phyloP scores from a whole-genome alignment of 2,329 filamentous ascomycete species.

The Canariomyces notabilis region DNA sequence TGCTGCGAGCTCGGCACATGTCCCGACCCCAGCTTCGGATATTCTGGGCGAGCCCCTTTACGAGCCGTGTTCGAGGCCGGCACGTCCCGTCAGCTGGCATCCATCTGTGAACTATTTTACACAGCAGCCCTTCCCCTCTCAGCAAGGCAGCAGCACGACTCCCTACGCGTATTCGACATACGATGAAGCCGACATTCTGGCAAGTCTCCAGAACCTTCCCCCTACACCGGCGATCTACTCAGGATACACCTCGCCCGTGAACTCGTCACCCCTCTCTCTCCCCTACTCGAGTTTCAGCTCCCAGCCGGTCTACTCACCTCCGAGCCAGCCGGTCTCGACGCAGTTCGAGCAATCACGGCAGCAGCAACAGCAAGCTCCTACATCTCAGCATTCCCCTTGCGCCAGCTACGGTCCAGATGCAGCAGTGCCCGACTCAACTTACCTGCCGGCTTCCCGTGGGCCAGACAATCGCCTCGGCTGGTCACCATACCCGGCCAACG shows the following conservation, averaged over 20 bases:
- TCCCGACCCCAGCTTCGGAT: slow-evolving; percentile 32
- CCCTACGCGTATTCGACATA: slow-evolving; percentile 39
- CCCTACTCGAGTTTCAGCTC: slow-evolving; percentile 39
- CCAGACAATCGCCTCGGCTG: slow-evolving; percentile 32
- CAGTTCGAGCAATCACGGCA: slow-evolving; percentile 1
- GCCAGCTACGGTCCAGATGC: slow-evolving; percentile 6
- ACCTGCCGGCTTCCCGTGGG: slow-evolving; percentile 12
- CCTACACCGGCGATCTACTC: slow-evolving; percentile 53
- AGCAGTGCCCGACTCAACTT: slow-evolving; percentile 14
- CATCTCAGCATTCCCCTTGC: slow-evolving; percentile 2
- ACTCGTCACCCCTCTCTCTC: slow-evolving; percentile 44
- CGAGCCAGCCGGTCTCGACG: slow-evolving; percentile 5
- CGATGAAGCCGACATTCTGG: slow-evolving; percentile 39
- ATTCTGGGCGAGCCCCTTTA: slow-evolving; percentile 30
- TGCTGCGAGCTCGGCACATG: slow-evolving; percentile 38
- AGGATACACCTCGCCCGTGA: slow-evolving; percentile 52
- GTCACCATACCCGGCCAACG: slow-evolving; percentile 40
- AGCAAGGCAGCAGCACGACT: slow-evolving; percentile 33
- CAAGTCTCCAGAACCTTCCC: slow-evolving; percentile 41
- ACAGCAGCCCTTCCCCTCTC: slow-evolving; percentile 33
- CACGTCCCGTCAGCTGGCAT: slow-evolving; percentile 71
- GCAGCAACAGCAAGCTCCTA: slow-evolving; percentile 9
- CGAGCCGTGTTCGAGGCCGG: slow-evolving; percentile 35
- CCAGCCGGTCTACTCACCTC: slow-evolving; percentile 34
- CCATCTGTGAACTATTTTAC: slow-evolving; percentile 50